These are phyloP conservation scores for Pneumocystis oryctolagi DNA, from an alignment of 1,139 yeast species.

Conservation along the genomic window DNA sequence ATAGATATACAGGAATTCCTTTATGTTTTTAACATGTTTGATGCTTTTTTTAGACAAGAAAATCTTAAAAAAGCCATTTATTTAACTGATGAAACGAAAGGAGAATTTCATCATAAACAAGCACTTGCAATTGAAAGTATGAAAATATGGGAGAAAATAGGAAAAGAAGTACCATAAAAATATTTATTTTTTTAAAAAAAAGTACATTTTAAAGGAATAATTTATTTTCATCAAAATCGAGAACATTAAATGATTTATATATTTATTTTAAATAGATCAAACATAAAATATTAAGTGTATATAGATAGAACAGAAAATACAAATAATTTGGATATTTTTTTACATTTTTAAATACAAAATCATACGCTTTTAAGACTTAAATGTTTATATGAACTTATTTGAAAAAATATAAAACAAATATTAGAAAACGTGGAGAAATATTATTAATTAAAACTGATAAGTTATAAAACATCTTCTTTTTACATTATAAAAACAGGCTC, in stretches of 20 bases:
- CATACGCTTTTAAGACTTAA: background rate
- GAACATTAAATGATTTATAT: too few species aligned
- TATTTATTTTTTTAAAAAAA: background rate
- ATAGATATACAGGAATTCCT: background rate
- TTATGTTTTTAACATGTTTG: background rate
- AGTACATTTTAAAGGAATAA: background rate
- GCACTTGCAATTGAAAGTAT: constrained; percentile 1
- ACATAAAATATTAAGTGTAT: too few species aligned
- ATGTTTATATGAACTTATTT: background rate
- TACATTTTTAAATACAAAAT: too few species aligned
- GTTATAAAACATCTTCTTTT: background rate
- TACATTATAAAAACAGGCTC: background rate
- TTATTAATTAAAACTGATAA: background rate
- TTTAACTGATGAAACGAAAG: background rate
- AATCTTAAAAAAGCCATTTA: background rate
- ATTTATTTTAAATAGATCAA: too few species aligned
- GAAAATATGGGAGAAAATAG: background rate
- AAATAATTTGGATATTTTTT: too few species aligned
- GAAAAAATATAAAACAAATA: background rate
- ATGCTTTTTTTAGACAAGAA: background rate
- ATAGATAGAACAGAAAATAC: too few species aligned
- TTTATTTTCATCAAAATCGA: too few species aligned
- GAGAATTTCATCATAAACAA: background rate
- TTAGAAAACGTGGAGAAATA: background rate
- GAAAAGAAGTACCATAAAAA: background rate